These are phyloP conservation scores for Sordariomycetes sp. DNA, from an alignment of 2,329 filamentous ascomycete genomes.

Conservation along the genomic window DNA sequence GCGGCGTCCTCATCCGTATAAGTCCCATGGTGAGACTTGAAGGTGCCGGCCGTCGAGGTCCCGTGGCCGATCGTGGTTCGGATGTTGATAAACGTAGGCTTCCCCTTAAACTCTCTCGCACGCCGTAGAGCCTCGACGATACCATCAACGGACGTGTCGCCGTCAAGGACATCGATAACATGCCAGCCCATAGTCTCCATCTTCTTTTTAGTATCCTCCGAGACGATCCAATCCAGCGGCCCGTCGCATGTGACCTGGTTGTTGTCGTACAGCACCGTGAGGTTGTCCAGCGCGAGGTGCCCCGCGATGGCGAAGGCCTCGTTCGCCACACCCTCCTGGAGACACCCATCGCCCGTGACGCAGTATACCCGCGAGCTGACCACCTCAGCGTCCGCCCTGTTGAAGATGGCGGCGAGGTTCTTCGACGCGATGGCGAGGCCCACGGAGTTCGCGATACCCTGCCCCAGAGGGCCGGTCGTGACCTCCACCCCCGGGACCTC, in stretches of 20 bases:
- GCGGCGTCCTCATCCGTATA: neutral
- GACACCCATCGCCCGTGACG: conserved; percentile 96
- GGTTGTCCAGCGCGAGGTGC: conserved; percentile 94
- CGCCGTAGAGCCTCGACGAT: conserved; percentile 85
- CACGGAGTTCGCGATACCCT: conserved; percentile 95
- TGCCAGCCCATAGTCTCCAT: conserved; percentile 99
- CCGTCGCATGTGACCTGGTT: conserved; percentile 96
- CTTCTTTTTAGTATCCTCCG: conserved; percentile 87
- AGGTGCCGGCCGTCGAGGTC: conserved; percentile 31
- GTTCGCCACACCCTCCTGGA: conserved; percentile 94
- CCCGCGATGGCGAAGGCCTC: conserved; percentile 90
- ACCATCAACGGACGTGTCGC: conserved; percentile 75
- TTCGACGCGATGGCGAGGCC: conserved; percentile 95
- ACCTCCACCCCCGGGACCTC: conserved; percentile 97
- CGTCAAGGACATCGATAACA: conserved; percentile 70
- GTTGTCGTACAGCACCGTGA: conserved; percentile 96
- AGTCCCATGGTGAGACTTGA: neutral
- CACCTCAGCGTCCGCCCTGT: conserved; percentile 88
- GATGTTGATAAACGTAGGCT: conserved; percentile 94
- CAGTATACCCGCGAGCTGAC: conserved; percentile 94
- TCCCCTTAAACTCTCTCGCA: conserved; percentile 81
- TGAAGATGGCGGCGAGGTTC: conserved; percentile 84
- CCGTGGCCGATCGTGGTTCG: conserved; percentile 96
- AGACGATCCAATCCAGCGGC: conserved; percentile 92
- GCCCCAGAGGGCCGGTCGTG: conserved; percentile 93